These are phyloP conservation scores for Tricholoma flavovirens DNA, from an alignment of 768 basidiomycete species.

Conservation along the genomic window DNA sequence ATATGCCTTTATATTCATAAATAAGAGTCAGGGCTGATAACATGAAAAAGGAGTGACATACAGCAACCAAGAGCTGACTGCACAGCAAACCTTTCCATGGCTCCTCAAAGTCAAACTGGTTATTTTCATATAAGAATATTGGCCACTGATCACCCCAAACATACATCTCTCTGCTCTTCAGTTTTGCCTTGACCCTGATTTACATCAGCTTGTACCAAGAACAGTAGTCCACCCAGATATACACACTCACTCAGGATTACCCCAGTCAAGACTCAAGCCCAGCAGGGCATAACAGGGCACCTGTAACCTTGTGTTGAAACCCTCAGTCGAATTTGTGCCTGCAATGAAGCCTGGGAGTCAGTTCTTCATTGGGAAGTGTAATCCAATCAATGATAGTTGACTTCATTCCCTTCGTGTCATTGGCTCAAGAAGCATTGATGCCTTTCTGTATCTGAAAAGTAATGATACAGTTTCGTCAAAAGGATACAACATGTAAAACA, in stretches of 20 bases:
- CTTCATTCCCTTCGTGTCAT: constrained; percentile 1
- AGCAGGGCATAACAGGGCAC: too few species aligned
- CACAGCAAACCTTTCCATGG: neutral
- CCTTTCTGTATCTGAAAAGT: too few species aligned
- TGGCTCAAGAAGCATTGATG: neutral
- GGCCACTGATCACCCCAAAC: neutral
- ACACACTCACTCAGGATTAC: neutral
- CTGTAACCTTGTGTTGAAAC: too few species aligned
- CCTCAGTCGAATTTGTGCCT: too few species aligned
- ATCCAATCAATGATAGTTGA: neutral
- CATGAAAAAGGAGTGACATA: neutral
- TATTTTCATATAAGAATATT: neutral
- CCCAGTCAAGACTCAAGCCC: neutral
- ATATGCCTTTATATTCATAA: neutral
- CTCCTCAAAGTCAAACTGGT: neutral
- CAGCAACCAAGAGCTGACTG: neutral
- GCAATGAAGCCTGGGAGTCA: too few species aligned
- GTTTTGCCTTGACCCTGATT: neutral
- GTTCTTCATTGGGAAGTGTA: neutral
- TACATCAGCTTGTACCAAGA: too few species aligned
- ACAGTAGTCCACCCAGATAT: neutral
- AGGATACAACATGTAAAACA: neutral
- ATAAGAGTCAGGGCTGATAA: too few species aligned
- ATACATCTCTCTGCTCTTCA: neutral
- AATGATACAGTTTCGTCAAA: too few species aligned